Base-by-base conservation (phyloP, 306 rosid species). In the Dalbergia cultrata region DNA sequence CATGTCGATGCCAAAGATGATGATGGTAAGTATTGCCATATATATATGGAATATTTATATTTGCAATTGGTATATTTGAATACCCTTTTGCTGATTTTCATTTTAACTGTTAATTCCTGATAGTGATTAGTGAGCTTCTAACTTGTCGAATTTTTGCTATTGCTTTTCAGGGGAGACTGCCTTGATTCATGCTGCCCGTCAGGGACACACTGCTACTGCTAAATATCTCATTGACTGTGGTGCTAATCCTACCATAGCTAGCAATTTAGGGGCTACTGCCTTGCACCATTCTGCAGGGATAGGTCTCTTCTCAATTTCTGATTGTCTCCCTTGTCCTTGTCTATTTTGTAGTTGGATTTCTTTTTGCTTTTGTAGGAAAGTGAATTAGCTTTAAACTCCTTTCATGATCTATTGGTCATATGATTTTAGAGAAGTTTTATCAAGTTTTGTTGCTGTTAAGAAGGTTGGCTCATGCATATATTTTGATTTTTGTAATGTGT, bases 241-340 rank as follows among this genome's bases (percentile, higher is more conserved):
- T 86, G 93, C 97, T 52, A 88, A 87, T 86, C 97, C 86, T 43
- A 69, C 84, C 6, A 84, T 89, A 34, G 83, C 98, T 53, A 90
- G 97, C 82, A 90, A 87, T 70, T 88, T 92, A 74, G 99, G 99
- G 73, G 93, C 96, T 71, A 89, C 99, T 0, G 93, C 92, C 8
- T 84, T 95, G 76, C 98, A 95, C 81, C 99, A 93, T 86, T 65
- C 97, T 75, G 96, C 99, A 5, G 98, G 97, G 79, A 84, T 93
- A 74, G 99, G 99, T 83, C 45, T 90, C 64, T 33, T 50, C 26
- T 69, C 3, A 49, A 4, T 18, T 49, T 67, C 18, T 31, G 12
- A 12, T 69, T 53, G 43, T 64, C 12, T 54, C 37, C 17, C 34
- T 33, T 26, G 19, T 9, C 39, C 9, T 74, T 34, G 11, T 35